phyloP scores from a whole-genome alignment of 148 eudicot genomes.

The Chenopodium suecicum region DNA sequence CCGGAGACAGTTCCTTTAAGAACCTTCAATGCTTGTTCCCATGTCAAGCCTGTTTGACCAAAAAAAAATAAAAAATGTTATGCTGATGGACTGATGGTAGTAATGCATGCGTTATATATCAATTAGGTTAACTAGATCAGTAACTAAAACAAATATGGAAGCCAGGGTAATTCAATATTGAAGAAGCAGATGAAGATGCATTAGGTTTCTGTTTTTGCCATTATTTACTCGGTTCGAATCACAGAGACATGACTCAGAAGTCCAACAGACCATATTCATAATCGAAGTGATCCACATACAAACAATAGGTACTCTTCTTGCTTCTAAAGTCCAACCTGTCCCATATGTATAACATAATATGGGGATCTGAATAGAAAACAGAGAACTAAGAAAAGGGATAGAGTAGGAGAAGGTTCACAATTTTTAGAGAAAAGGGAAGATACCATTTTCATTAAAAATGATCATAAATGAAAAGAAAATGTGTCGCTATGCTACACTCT shows the following conservation, averaged over 20 bases:
- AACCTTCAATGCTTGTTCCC: constrained; percentile 36
- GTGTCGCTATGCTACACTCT: not conserved
- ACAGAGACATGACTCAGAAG: not conserved
- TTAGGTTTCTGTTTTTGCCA: not conserved
- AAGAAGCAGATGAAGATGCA: not conserved
- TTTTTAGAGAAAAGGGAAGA: not conserved
- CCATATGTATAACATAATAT: not conserved
- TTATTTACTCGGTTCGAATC: not conserved
- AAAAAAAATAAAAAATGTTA: not conserved
- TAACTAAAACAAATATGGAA: not conserved
- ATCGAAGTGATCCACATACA: not conserved
- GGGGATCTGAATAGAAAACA: not conserved
- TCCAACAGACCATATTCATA: not conserved
- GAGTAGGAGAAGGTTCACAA: not conserved
- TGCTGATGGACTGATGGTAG: not conserved
- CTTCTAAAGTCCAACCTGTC: not conserved
- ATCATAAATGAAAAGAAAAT: not conserved
- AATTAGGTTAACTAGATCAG: not conserved
- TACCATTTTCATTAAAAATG: too few species aligned
- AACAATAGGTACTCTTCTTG: not conserved
- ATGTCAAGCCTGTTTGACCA: constrained; percentile 28
- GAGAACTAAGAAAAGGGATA: not conserved
- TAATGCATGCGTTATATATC: not conserved
- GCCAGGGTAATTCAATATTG: not conserved
- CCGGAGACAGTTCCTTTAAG: constrained; percentile 35